Evolutionary conservation across 805 yeast genomes (phyloP), one percentile per base, ranked within the genome.

Genomic region (Blastobotrys americana): DNA sequence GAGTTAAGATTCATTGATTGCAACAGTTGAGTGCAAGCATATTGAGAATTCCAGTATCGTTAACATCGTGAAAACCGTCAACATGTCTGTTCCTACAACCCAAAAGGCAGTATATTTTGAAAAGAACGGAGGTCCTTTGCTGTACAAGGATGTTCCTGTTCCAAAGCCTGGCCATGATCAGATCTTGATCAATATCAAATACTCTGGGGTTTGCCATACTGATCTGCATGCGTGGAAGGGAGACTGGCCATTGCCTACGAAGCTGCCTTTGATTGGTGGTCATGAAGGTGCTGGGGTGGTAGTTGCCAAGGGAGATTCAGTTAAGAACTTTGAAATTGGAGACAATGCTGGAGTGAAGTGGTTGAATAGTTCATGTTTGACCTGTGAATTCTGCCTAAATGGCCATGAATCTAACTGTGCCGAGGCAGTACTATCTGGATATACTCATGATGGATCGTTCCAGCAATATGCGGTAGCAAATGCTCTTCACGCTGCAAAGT

Each of bases 221-320:
- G 96, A 86, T 63, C 76, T 87, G 64, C 96, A 87, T 71, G 95
- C 94, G 45, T 84, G 93, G 89, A 78, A 83, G 64, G 95, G 95
- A 60, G 95, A 87, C 70, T 86, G 95, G 94, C 93, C 94, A 42
- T 71, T 82, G 64, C 76, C 69, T 52, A 76, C 82, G 53, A 81
- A 80, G 62, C 71, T 81, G 49, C 90, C 93, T 19, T 69, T 83
- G 55, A 88, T 84, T 41, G 93, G 93, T 52, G 94, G 94, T 56
- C 94, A 84, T 68, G 94, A 84, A 68, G 94, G 93, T 69, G 89
- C 90, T 22, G 94, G 94, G 63, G 75, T 76, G 42, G 93, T 84
- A 53, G 93, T 84, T 48, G 89, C 81, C 49, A 71, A 74, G 60
- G 94, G 94, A 54, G 68, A 70, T 39, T 72, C 74, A 56, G 94